Evolutionary conservation across 495 filamentous ascomycete species (phyloP).

Genomic region (Chaetomium cochliodes): DNA sequence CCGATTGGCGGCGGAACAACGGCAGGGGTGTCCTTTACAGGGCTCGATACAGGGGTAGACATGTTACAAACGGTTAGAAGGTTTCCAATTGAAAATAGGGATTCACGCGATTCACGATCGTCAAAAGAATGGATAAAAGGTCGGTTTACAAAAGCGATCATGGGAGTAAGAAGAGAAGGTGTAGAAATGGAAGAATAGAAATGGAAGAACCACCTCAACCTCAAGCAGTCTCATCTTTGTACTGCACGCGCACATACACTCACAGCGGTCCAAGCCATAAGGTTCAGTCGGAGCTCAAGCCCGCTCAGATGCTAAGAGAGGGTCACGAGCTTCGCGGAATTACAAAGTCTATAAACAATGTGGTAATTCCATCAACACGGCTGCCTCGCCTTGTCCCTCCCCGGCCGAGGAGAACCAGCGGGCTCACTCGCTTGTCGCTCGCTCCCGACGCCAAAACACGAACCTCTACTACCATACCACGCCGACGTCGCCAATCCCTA

Average conservation of each 20-base stretch:
- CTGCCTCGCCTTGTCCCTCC: not conserved
- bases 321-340: conserved; percentile 11
- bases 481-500: conserved; percentile 8
- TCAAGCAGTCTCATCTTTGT: no score
- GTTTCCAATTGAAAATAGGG: not conserved
- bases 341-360: conserved; percentile 35
- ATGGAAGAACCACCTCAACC: no score
- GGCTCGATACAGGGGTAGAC: not conserved
- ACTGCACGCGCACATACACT: no score
- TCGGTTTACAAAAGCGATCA: not conserved
- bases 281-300: no score
- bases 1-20: not conserved
- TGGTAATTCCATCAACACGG: conserved; percentile 7
- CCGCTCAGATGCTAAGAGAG: not conserved
- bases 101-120: no score
- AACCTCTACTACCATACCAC: not conserved
- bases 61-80: not conserved
- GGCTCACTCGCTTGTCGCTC: conserved; percentile 9
- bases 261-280: no score
- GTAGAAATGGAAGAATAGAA: not conserved
- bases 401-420: not conserved
- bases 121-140: not conserved
- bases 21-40: not conserved
- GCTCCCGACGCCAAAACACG: conserved; percentile 10
- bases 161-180: not conserved